Percentiles rank a stretch among this genome's conserved stretches.
Conservation (phyloP, 345 rosid species). For the Pseudoturritis turrita region DNA sequence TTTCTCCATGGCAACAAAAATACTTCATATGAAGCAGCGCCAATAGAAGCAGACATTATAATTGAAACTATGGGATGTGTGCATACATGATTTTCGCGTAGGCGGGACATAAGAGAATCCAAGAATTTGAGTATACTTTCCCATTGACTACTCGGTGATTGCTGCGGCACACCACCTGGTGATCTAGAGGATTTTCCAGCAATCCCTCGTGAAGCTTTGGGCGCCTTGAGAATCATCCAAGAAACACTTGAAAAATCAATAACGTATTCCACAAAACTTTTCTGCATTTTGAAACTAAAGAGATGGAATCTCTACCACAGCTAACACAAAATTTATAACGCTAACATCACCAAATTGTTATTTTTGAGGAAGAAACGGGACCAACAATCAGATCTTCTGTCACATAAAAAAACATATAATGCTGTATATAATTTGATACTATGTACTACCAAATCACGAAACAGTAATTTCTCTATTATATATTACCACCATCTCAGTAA, state of each 20-base stretch:
- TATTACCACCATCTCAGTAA: background rate
- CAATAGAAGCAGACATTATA: constrained; percentile 9
- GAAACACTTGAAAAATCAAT: background rate
- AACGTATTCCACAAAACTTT: background rate
- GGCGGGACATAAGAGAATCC: constrained; percentile 77
- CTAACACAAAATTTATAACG: background rate
- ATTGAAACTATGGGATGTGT: constrained; percentile 2
- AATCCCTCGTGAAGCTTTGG: constrained; percentile 64
- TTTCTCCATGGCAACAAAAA: background rate
- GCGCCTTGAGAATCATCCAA: constrained; percentile 52
- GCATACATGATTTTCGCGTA: constrained; percentile 84
- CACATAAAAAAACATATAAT: constrained; percentile 11
- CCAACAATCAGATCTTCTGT: background rate
- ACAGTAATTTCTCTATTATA: background rate
- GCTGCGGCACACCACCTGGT: constrained; percentile 60
- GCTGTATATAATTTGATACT: background rate
- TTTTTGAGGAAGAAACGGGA: background rate
- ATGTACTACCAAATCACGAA: background rate
- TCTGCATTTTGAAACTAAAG: background rate
- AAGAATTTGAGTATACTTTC: constrained; percentile 83
- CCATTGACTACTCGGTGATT: constrained; percentile 68
- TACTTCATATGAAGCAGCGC: background rate
- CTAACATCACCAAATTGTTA: background rate
- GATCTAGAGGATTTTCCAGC: constrained; percentile 81
- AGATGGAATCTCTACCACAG: background rate